Evolutionary conservation across 2,329 filamentous ascomycete genomes (phyloP), one percentile per base, ranked within the genome.

Genomic region (Botrytis galanthina): DNA sequence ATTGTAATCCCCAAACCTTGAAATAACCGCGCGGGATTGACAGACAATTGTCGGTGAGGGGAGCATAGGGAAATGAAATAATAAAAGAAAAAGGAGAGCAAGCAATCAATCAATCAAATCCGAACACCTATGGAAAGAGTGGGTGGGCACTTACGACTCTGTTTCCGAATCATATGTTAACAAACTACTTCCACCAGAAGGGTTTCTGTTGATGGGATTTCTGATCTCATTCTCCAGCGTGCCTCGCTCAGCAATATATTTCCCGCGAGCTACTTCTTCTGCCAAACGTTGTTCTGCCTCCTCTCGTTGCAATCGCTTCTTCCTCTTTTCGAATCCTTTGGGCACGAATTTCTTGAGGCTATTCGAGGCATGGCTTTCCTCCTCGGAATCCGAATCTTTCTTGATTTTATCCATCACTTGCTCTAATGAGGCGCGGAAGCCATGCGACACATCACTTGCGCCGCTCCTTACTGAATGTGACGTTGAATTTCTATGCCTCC

Each of bases 321-420:
- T 85, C 78, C 85, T 87, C 66, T 83, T 83, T 42, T 82, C 81
- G 71, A 89, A 84, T 54, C 84, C 83, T 78, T 86, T 88, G 70
- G 87, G 84, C 51, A 90, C 81, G 44, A 90, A 83, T 81, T 87
- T 89, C 73, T 83, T 84, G 61, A 88, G 81, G 20, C 83, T 82
- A 75, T 80, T 83, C 72, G 75, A 73, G 62, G 75, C 75, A 39
- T 64, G 75, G 22, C 77, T 75, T 35, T 80, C 78, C 20, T 70
- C 35, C 8, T 77, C 75, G 16, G 66, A 76, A 20, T 78, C 76
- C 29, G 79, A 76, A 7, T 68, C 72, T 18, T 71, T 69, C 70
- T 78, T 80, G 35, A 78, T 54, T 73, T 76, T 78, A 20, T 80
- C 80, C 20, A 77, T 74, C 63, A 75, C 75, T 54, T 73, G 73